Base-by-base conservation (phyloP, 768 basidiomycete genomes). In the Pholiota molesta region DNA sequence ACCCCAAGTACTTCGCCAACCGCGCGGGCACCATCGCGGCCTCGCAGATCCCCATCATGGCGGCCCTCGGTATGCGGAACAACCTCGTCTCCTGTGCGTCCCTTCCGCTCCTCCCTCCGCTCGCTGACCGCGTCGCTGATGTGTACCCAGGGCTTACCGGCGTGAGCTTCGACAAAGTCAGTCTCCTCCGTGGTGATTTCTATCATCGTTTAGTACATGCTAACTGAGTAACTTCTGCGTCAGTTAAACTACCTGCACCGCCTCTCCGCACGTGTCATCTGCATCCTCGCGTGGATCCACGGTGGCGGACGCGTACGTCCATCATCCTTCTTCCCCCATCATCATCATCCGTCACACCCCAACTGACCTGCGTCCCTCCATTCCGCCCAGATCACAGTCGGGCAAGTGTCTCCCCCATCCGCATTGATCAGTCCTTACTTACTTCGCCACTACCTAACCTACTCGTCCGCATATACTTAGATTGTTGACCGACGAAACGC, bases 1-100 rank as follows among this genome's bases (percentile, higher is more conserved):
- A 77, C 60, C 74, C 78, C 0, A 70, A 74, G 55, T 79, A 79
- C 63, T 79, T 71, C 64, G 75, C 73, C 29, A 79, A 83, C 60
- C 74, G 79, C 28, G 75, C 79, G 1, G 81, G 76, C 0, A 71
- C 72, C 29, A 77, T 86, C 23, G 83, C 79, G 0, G 70, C 75
- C 16, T 75, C 75, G 40, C 86, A 89, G 69, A 70, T 86, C 0
- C 83, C 86, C 1, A 74, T 89, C 19, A 74, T 88, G 67, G 77
- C 81, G 16, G 86, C 80, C 2, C 78, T 90, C 26, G 86, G 85
- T 1, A 84, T 83, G 63, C 84, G 84, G 29, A 88, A 89, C 71
- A 88, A 88, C 60, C 68, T 86, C 16, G 68, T 79, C 35, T 74
- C 75, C 4, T 73, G 78, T 77, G 26, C 56, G 74, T 65, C 14